Percentiles rank a stretch among this genome's conserved stretches.
Conservation (phyloP, 2,329 filamentous ascomycete species). For the Delphinella strobiligena region DNA sequence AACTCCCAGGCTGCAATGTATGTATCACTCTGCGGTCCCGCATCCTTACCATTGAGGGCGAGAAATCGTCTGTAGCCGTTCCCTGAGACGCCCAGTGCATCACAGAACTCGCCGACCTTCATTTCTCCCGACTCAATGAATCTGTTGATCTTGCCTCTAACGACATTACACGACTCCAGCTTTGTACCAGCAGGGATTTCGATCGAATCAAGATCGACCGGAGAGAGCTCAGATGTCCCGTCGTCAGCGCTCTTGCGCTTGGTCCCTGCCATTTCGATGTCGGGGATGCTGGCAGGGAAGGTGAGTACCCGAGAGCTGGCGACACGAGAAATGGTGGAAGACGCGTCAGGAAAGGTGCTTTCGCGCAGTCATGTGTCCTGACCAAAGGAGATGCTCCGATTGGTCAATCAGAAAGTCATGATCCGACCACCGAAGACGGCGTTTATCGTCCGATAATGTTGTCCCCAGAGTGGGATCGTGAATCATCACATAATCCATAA, state of each 20-base stretch:
- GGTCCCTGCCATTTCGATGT: conserved; percentile 2
- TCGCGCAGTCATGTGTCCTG: background rate
- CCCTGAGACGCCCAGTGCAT: conserved; percentile 23
- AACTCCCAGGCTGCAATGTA: conserved; percentile 22
- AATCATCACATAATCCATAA: background rate
- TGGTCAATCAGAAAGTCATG: background rate
- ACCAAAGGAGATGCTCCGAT: background rate
- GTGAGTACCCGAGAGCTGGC: too few species aligned
- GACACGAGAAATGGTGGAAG: too few species aligned
- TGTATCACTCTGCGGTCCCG: conserved; percentile 17
- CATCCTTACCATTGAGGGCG: conserved; percentile 30
- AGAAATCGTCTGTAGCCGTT: conserved; percentile 35
- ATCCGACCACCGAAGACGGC: too few species aligned
- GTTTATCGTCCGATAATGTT: too few species aligned
- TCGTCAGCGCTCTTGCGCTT: conserved; percentile 5
- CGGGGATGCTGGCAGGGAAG: too few species aligned
- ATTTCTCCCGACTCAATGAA: conserved; percentile 33
- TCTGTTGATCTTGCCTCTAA: conserved; percentile 24
- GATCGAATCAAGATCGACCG: conserved; percentile 5
- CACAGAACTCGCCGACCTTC: conserved; percentile 32
- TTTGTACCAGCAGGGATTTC: background rate
- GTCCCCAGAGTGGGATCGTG: too few species aligned
- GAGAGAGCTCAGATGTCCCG: background rate
- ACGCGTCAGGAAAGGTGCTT: background rate
- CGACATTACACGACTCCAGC: conserved; percentile 7